These are phyloP conservation scores for Talaromyces albobiverticillius DNA, from an alignment of 2,329 filamentous ascomycete genomes.

Conservation along the genomic window DNA sequence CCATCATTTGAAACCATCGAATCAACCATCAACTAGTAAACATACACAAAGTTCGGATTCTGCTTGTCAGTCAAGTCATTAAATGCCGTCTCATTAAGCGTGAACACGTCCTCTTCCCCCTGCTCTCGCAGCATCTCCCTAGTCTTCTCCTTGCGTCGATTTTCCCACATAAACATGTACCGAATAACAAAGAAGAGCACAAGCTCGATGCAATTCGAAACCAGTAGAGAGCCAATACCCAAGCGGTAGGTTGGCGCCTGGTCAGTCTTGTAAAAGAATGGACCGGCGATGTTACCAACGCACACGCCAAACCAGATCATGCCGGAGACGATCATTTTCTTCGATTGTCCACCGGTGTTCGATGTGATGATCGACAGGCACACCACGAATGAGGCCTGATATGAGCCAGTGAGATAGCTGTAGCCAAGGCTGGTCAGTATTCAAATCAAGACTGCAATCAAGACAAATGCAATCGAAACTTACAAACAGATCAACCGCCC, in stretches of 20 bases:
- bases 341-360: conserved; percentile 30
- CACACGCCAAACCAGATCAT: conserved; percentile 27
- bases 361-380: conserved; percentile 29
- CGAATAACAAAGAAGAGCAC: conserved; percentile 17
- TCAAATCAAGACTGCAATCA: not conserved
- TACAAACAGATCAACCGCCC: conserved; percentile 22
- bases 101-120: conserved; percentile 12
- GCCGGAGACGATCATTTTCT: conserved; percentile 28
- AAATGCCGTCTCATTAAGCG: conserved; percentile 43
- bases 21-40: conserved; percentile 20
- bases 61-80: conserved; percentile 49
- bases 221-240: conserved; percentile 25
- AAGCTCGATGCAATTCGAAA: conserved; percentile 21
- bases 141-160: conserved; percentile 13
- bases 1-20: too few relatives aligned
- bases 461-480: not conserved
- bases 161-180: conserved; percentile 19
- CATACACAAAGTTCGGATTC: conserved; percentile 37
- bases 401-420: conserved; percentile 26
- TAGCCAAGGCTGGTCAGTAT: conserved; percentile 4
- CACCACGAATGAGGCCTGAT: conserved; percentile 29
- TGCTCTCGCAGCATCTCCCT: not conserved
- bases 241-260: conserved; percentile 25
- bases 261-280: conserved; percentile 26
- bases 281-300: conserved; percentile 25